A percentile compares a stretch with the other conserved stretches of the same genome.
Conservation (phyloP, 345 rosid genomes). For the Euphorbia pulcherrima region DNA sequence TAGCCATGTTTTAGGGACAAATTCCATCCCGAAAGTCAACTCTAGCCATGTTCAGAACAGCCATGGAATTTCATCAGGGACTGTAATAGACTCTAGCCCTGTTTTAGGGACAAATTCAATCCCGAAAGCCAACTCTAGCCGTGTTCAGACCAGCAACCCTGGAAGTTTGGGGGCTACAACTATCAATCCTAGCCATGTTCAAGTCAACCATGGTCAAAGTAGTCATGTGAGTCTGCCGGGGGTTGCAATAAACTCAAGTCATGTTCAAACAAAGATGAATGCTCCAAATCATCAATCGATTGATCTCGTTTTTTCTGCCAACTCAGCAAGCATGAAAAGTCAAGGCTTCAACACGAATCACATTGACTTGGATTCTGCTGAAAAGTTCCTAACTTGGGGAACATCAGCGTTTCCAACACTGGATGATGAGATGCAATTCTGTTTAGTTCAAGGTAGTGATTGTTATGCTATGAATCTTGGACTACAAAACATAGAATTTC, state of each 20-base stretch:
- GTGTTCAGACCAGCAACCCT: background rate
- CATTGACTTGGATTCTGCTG: constrained; percentile 36
- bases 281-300: constrained; percentile 26
- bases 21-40: too few species aligned
- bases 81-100: constrained; percentile 19
- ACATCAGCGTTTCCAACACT: constrained; percentile 30
- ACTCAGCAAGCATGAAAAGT: constrained; percentile 29
- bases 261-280: constrained; percentile 29
- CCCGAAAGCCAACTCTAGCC: background rate
- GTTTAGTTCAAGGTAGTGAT: constrained; percentile 54
- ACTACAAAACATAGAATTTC: constrained; percentile 39
- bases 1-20: background rate
- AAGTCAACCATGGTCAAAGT: constrained; percentile 18
- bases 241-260: constrained; percentile 24
- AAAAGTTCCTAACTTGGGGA: constrained; percentile 37
- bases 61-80: background rate
- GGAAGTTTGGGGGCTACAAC: background rate
- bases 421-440: constrained; percentile 44
- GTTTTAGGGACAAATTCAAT: constrained; percentile 3
- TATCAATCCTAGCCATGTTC: background rate
- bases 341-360: constrained; percentile 37
- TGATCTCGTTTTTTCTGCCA: constrained; percentile 34
- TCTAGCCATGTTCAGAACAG: background rate
- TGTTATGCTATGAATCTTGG: constrained; percentile 43
- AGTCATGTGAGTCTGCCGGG: background rate